Percentiles rank a stretch among this genome's conserved stretches.
Conservation (phyloP, 257 asterid genomes). For the Hygrophila difformis region DNA sequence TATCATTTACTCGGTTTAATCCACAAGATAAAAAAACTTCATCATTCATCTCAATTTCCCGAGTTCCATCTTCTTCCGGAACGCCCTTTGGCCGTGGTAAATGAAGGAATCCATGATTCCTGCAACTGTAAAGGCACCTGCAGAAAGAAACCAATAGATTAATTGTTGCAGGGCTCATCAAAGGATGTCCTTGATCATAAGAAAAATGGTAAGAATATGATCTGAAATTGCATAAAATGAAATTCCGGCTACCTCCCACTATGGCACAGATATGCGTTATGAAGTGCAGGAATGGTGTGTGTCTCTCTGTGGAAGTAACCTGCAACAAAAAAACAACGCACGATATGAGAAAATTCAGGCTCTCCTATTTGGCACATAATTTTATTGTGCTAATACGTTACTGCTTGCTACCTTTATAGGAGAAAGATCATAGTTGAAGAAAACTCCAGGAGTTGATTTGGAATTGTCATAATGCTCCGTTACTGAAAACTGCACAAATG, state of each 20-base stretch:
- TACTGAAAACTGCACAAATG: slow-evolving; percentile 71
- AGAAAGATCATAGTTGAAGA: slow-evolving; percentile 88
- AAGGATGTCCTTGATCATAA: no score
- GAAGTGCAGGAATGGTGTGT: slow-evolving; percentile 81
- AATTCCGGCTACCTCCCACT: slow-evolving; percentile 61
- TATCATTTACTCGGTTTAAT: no score
- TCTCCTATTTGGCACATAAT: no score
- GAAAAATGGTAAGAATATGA: neutral
- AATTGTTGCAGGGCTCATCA: no score
- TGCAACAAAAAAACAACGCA: slow-evolving; percentile 11
- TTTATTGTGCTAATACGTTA: neutral
- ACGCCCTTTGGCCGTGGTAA: slow-evolving; percentile 84
- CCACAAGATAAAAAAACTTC: no score
- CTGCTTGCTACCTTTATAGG: slow-evolving; percentile 64
- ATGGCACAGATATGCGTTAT: slow-evolving; percentile 89
- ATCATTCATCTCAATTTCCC: slow-evolving; percentile 55
- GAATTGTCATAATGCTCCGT: slow-evolving; percentile 74
- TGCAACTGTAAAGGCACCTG: slow-evolving; percentile 88
- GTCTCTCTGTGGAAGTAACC: slow-evolving; percentile 87
- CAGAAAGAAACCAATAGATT: neutral
- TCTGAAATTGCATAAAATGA: neutral
- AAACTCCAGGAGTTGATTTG: slow-evolving; percentile 73
- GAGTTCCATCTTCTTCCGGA: slow-evolving; percentile 62
- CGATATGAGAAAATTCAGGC: neutral
- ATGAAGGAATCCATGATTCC: slow-evolving; percentile 82